These are phyloP conservation scores for Neofusicoccum kwambonambiense DNA, from an alignment of 2,329 filamentous ascomycete genomes.

Conservation along the genomic window DNA sequence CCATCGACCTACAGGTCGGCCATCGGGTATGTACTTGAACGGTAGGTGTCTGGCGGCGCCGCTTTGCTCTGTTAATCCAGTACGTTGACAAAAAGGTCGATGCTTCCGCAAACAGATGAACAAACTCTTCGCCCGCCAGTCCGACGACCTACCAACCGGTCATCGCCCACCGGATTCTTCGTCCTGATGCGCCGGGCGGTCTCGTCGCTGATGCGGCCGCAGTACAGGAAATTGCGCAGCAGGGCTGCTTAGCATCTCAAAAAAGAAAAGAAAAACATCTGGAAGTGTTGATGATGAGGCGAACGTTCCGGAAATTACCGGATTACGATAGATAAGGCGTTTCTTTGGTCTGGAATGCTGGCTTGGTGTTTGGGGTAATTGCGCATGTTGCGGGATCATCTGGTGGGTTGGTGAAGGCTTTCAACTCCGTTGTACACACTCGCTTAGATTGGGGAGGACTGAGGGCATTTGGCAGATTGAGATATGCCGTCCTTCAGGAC, in stretches of 20 bases:
- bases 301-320: too few species aligned
- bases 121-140: neutral
- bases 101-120: neutral
- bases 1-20: neutral
- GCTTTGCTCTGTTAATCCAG: neutral
- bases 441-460: neutral
- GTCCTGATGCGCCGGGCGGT: neutral
- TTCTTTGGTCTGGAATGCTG: neutral
- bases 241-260: neutral
- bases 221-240: neutral
- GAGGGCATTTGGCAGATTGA: neutral
- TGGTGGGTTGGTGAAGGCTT: neutral
- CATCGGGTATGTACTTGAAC: neutral
- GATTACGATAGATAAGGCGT: neutral
- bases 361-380: neutral
- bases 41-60: neutral
- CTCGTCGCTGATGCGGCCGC: neutral
- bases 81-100: neutral
- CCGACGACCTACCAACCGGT: neutral
- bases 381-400: too few species aligned
- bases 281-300: too few species aligned
- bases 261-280: neutral
- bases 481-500: neutral
- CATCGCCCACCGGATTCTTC: neutral
- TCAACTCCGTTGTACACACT: neutral